phyloP scores from a whole-genome alignment of 345 rosid genomes.

The Turritis glabra region DNA sequence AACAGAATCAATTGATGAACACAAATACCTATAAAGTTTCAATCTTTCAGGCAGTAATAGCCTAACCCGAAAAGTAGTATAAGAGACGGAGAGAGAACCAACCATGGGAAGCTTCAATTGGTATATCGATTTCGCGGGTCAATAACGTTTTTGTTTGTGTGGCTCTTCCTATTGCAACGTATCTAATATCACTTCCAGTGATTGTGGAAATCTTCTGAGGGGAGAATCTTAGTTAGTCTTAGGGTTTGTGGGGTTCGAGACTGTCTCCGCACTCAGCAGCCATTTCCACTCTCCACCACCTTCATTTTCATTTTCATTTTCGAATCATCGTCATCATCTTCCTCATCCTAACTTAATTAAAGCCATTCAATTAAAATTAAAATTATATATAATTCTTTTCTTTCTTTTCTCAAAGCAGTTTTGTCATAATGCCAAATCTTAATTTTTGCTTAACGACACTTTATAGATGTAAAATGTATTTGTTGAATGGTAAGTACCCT shows the following conservation, averaged over 20 bases:
- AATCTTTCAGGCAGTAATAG: background rate
- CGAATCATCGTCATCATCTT: slow-evolving; percentile 17
- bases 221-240: background rate
- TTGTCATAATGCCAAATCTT: background rate
- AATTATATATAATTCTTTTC: background rate
- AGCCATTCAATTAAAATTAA: slow-evolving; percentile 9
- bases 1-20: background rate
- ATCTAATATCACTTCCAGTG: background rate
- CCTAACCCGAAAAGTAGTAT: background rate
- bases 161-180: slow-evolving; percentile 21
- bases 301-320: slow-evolving; percentile 28
- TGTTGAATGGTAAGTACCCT: background rate
- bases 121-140: background rate
- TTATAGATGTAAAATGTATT: background rate
- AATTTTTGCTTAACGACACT: background rate
- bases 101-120: slow-evolving; percentile 28
- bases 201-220: background rate
- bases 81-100: slow-evolving; percentile 5
- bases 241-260: slow-evolving; percentile 19
- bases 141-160: background rate
- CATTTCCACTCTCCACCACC: slow-evolving; percentile 31
- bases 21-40: background rate
- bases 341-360: slow-evolving; percentile 23
- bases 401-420: background rate
- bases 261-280: background rate